Base-by-base conservation (phyloP, 306 rosid species). In the Cucurbita argyrosperma region DNA sequence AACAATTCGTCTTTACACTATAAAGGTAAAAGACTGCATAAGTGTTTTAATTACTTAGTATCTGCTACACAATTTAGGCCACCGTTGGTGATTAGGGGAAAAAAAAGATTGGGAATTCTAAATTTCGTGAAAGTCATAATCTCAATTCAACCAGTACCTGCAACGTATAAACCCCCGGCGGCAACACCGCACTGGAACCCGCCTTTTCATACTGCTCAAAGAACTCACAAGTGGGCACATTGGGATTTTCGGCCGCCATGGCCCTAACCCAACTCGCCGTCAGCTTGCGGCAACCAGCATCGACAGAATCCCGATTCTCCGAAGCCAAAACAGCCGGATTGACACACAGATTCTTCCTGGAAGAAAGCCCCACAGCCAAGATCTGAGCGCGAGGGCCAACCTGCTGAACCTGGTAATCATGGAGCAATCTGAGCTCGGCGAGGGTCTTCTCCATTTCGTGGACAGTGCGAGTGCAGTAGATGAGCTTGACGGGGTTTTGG, bases 361-460 rank as follows among this genome's bases (percentile, higher is more conserved):
- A 89, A 1, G 97, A 89, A 11, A 90, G 77, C 0, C 97, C 98
- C 0, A 93, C 78, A 0, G 98, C 97, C 67, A 93, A 85, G 75
- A 93, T 82, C 76, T 61, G 68, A 1, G 96, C 92, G 14, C 81
- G 80, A 10, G 92, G 84, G 7, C 94, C 97, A 5, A 90, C 82
- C 71, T 80, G 90, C 7, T 58, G 77, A 43, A 84, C 50, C 85
- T 87, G 96, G 82, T 89, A 93, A 11, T 78, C 55, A 11, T 90
- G 96, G 57, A 93, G 96, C 49, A 88, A 80, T 62, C 82, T 83
- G 47, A 93, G 96, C 79, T 93, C 98, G 53, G 90, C 85, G 1
- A 90, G 90, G 10, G 98, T 93, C 80, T 93, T 93, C 86, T 93
- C 98, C 97, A 93, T 93, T 82, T 93, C 97, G 77, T 93, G 98